These are phyloP conservation scores for Hemerocallis citrina DNA, from an alignment of 106 monocot species.

Conservation along the genomic window DNA sequence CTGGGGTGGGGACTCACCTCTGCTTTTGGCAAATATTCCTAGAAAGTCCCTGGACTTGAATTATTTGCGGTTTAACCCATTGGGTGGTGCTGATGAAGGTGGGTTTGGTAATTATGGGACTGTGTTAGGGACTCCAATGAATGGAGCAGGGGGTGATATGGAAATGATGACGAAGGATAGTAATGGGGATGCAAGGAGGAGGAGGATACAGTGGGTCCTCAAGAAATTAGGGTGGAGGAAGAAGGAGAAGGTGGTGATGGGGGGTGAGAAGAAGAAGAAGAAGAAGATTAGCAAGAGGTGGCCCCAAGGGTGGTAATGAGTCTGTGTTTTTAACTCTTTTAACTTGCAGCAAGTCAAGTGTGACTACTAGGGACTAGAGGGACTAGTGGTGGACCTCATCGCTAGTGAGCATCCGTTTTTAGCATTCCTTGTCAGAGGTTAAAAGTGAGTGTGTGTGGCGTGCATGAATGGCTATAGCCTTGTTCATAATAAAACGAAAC, in stretches of 20 bases:
- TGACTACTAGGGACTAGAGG: no score
- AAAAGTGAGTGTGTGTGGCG: no score
- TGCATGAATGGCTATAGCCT: no score
- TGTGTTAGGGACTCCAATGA: not conserved
- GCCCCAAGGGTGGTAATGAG: constrained; percentile 19
- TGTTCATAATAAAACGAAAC: no score
- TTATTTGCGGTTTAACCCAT: constrained; percentile 8
- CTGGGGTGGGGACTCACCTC: constrained; percentile 26
- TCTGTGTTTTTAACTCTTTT: no score
- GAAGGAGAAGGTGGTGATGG: not conserved
- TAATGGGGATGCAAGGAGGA: not conserved
- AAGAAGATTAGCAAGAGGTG: constrained; percentile 8
- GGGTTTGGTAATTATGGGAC: not conserved
- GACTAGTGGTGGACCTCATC: no score
- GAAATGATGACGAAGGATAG: no score
- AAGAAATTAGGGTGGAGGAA: constrained; percentile 8
- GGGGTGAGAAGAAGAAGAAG: constrained; percentile 2
- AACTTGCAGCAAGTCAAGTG: no score
- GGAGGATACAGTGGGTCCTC: not conserved
- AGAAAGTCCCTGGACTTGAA: constrained; percentile 5
- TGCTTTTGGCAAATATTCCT: constrained; percentile 14
- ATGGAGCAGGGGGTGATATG: not conserved
- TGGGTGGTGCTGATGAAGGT: not conserved
- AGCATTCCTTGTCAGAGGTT: no score
- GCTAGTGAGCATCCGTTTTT: no score